Base-by-base conservation (phyloP, 1,284 basidiomycete genomes). In the Irpex sp. region DNA sequence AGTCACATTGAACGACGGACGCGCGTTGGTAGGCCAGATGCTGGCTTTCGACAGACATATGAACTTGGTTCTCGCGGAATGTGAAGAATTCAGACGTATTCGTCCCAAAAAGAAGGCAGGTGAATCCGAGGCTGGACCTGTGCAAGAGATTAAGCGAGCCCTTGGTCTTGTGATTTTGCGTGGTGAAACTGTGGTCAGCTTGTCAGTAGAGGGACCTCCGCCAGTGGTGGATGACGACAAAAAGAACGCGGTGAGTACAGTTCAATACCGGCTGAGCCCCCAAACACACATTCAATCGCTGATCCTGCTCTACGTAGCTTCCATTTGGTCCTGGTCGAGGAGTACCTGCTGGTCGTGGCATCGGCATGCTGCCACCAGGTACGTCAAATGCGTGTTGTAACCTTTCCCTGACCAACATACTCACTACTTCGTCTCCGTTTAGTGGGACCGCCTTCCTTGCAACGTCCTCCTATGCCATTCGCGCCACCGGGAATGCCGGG, bases 1-100 rank as follows among this genome's bases (percentile, higher is more conserved):
- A 79, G 90, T 99, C 66, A 98, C 96, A 61, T 90, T 99, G 78
- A 98, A 97, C 87, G 97, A 99, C 79, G 95, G 95, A 63, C 92
- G 97, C 74, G 87, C 93, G 63, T 83, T 99, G 70, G 94, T 94
- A 53, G 97, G 97, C 56, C 97, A 98, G 79, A 97, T 99, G 92
- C 90, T 99, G 73, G 97, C 97, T 58, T 99, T 98, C 75, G 97
- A 99, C 82, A 91, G 93, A 72, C 97, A 99, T 80, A 99, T 99
- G 97, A 99, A 99, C 80, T 85, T 99, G 69, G 97, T 99, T 58
- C 81, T 99, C 61, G 95, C 96, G 11, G 97, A 99, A 70, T 97
- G 95, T 74, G 95, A 97, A 79, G 97, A 97, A 77, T 97, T 97
- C 75, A 81, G 95, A 71, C 88, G 92, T 66, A 88, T 97, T 55